Evolutionary conservation across 2,329 filamentous ascomycete genomes (phyloP).

Genomic region (Ophiocordyceps camponoti-leonardi): DNA sequence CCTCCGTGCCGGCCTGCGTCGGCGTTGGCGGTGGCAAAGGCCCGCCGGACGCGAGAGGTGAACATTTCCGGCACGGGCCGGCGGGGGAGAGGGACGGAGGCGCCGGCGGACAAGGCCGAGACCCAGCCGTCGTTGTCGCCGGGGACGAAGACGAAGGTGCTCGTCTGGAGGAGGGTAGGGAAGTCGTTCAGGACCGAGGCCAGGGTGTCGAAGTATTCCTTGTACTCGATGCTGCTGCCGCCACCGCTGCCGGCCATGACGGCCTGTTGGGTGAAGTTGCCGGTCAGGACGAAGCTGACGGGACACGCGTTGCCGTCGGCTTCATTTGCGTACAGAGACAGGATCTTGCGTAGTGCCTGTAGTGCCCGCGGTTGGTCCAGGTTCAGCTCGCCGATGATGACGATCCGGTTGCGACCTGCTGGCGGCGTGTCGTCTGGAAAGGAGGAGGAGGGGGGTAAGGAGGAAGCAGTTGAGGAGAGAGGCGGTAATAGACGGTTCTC

Average conservation of each 20-base stretch:
- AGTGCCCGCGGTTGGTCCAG: conserved; percentile 72
- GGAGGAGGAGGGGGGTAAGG: conserved; percentile 7
- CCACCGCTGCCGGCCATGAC: conserved; percentile 52
- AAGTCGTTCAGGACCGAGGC: conserved; percentile 73
- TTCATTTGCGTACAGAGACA: conserved; percentile 55
- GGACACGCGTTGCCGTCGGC: conserved; percentile 49
- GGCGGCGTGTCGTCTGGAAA: conserved; percentile 4
- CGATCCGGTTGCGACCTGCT: conserved; percentile 32
- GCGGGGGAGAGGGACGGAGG: conserved; percentile 51
- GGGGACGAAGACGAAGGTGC: conserved; percentile 83
- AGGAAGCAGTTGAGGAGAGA: conserved; percentile 8
- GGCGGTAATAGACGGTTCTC: conserved; percentile 49
- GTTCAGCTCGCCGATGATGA: conserved; percentile 74
- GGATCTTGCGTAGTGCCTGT: conserved; percentile 62
- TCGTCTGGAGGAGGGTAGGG: conserved; percentile 57
- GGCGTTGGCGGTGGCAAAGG: conserved; percentile 61
- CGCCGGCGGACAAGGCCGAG: conserved; percentile 65
- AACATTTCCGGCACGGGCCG: conserved; percentile 73
- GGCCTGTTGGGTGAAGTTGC: conserved; percentile 59
- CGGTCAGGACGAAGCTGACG: conserved; percentile 65
- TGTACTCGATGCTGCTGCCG: conserved; percentile 84
- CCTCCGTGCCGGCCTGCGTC: conserved; percentile 35
- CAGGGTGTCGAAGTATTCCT: conserved; percentile 84
- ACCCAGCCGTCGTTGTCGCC: conserved; percentile 98
- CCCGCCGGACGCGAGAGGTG: conserved; percentile 68